phyloP scores from a whole-genome alignment of 306 rosid species.

The cucumber (Cucumis sativus) region DNA sequence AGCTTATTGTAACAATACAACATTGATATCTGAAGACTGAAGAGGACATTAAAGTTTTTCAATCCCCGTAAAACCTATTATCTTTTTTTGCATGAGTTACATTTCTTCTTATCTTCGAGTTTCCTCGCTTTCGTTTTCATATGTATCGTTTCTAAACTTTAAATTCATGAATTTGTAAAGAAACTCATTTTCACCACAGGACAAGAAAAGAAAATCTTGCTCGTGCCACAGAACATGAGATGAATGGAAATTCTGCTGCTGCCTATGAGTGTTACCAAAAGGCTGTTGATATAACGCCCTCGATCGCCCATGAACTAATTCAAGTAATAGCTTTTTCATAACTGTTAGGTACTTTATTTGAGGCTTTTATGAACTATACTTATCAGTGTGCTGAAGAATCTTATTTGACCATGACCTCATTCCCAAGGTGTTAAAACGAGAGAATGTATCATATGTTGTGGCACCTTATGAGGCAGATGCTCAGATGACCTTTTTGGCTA shows the following conservation, averaged over 20 bases:
- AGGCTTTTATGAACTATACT: background rate
- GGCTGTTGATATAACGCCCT: conserved; percentile 90
- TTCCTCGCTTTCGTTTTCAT: background rate
- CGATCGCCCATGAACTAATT: conserved; percentile 54
- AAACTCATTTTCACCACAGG: conserved; percentile 30
- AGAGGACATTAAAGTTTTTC: background rate
- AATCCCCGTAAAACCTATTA: background rate
- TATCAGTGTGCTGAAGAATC: background rate
- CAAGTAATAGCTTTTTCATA: conserved; percentile 31
- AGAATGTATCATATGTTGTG: conserved; percentile 59
- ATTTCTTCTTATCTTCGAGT: background rate
- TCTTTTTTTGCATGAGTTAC: background rate
- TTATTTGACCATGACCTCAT: conserved; percentile 3
- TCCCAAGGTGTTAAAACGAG: conserved; percentile 65
- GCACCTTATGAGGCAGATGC: conserved; percentile 99
- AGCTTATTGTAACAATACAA: background rate
- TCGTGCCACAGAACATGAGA: conserved; percentile 72
- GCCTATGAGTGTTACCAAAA: conserved; percentile 93
- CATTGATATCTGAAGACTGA: background rate
- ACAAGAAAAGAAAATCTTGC: conserved; percentile 67
- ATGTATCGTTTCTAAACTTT: background rate
- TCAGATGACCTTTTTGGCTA: conserved; percentile 88
- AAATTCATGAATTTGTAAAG: background rate
- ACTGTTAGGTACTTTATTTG: background rate
- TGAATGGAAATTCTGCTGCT: conserved; percentile 66